Evolutionary conservation across 305 asterid species (phyloP).

Genomic region (Striga hermonthica): DNA sequence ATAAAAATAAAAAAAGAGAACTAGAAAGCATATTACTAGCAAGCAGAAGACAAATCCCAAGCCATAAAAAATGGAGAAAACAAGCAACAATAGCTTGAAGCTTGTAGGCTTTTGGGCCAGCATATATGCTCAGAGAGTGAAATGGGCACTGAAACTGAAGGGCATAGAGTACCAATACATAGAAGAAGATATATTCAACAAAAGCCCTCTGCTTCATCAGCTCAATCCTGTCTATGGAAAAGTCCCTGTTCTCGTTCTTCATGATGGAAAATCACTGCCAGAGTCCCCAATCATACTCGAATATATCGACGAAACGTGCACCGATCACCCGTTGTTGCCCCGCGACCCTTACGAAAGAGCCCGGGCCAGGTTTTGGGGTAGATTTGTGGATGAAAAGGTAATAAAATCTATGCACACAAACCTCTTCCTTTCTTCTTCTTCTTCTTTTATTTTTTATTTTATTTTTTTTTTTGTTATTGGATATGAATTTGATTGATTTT

Average conservation of each 20-base stretch:
- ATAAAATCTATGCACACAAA: too few species aligned
- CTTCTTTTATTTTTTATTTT: too few species aligned
- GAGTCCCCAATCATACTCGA: constrained; percentile 42
- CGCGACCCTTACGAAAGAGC: constrained; percentile 37
- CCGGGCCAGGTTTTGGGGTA: constrained; percentile 34
- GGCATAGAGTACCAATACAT: constrained; percentile 41
- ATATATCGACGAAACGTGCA: constrained; percentile 43
- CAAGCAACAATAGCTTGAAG: constrained; percentile 26
- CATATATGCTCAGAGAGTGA: constrained; percentile 36
- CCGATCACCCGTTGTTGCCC: constrained; percentile 31
- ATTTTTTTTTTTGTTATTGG: too few species aligned
- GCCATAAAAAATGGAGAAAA: constrained; percentile 33
- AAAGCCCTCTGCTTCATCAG: constrained; percentile 32
- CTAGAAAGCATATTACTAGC: too few species aligned
- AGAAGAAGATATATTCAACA: constrained; percentile 43
- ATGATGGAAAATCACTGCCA: constrained; percentile 33
- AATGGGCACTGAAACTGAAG: constrained; percentile 44
- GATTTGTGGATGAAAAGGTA: constrained; percentile 36
- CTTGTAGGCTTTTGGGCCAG: constrained; percentile 40
- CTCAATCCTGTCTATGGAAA: constrained; percentile 33
- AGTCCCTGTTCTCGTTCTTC: constrained; percentile 49
- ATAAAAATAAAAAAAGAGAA: too few species aligned
- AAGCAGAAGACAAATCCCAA: too few species aligned
- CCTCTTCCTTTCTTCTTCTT: too few species aligned
- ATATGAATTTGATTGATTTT: too few species aligned